These are phyloP conservation scores for Solanum clarkiae DNA, from an alignment of 257 asterid species.

Conservation along the genomic window DNA sequence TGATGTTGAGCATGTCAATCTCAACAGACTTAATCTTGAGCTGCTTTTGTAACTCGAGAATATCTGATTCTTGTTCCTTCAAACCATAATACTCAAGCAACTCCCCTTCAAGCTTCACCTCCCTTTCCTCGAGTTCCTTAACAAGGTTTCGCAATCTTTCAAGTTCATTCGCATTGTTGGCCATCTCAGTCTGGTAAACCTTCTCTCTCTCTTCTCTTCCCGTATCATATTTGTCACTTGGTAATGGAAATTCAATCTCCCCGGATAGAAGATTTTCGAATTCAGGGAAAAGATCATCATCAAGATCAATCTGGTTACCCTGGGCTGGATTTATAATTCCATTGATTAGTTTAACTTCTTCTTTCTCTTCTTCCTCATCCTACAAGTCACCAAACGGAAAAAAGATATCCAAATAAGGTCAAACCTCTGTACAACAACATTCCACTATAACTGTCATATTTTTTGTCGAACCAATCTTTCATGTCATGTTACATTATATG, in stretches of 20 bases:
- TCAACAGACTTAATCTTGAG: conserved; percentile 77
- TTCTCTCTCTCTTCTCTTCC: conserved; percentile 40
- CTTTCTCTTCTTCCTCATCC: conserved; percentile 70
- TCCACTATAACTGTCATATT: not conserved
- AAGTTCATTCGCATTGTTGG: conserved; percentile 52
- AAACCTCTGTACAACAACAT: not conserved
- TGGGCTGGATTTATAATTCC: conserved; percentile 48
- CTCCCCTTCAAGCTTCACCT: conserved; percentile 91
- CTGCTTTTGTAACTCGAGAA: conserved; percentile 70
- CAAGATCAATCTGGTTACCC: conserved; percentile 35
- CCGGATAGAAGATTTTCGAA: conserved; percentile 71
- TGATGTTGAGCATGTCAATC: conserved; percentile 74
- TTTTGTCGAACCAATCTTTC: not conserved
- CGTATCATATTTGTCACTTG: conserved; percentile 42
- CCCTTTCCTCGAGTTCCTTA: conserved; percentile 82
- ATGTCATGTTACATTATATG: not conserved
- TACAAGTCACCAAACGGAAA: not conserved
- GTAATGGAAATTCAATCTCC: conserved; percentile 64
- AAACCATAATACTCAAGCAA: conserved; percentile 79
- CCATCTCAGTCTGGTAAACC: conserved; percentile 61
- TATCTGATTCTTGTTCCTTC: conserved; percentile 78
- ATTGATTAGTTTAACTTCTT: conserved; percentile 75
- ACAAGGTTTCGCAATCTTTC: conserved; percentile 61
- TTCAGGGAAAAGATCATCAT: conserved; percentile 67
- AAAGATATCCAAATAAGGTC: not conserved